Base-by-base conservation (phyloP, 805 yeast genomes). In the Metschnikowia gelsemii region DNA sequence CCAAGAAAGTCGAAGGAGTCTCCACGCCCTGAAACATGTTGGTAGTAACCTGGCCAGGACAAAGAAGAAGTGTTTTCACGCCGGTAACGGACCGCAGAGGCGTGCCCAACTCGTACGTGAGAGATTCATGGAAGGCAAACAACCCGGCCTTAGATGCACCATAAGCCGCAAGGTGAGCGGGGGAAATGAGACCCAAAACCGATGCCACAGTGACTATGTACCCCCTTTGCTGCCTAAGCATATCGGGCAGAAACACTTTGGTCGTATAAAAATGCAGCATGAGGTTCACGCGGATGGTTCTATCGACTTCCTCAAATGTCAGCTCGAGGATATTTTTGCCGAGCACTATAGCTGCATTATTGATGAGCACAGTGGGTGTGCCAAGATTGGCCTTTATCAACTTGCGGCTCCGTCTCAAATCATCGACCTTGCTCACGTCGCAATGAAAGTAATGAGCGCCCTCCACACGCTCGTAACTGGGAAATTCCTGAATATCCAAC, bases 141-240 rank as follows among this genome's bases (percentile, higher is more conserved):
- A 87, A 62, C 0, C 95, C 97, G 0, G 95, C 82, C 59, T 91
- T 91, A 12, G 95, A 78, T 0, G 97, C 96, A 0, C 96, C 96
- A 57, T 91, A 91, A 0, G 85, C 85, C 32, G 82, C 82, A 43
- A 87, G 69, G 17, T 84, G 70, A 8, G 95, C 90, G 0, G 97
- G 97, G 0, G 93, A 75, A 70, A 86, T 73, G 49, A 83, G 81
- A 0, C 96, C 97, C 40, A 91, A 67, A 0, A 87, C 89, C 0
- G 96, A 87, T 0, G 95, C 87, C 28, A 91, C 70, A 2, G 89
- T 86, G 23, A 90, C 80, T 16, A 91, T 72, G 57, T 80, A 85
- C 0, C 97, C 96, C 32, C 91, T 66, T 43, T 72, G 68, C 16
- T 57, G 45, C 16, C 50, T 58, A 2, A 86, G 47, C 91, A 91